Conservation (phyloP, 345 rosid species). For the Arabis alpina region DNA sequence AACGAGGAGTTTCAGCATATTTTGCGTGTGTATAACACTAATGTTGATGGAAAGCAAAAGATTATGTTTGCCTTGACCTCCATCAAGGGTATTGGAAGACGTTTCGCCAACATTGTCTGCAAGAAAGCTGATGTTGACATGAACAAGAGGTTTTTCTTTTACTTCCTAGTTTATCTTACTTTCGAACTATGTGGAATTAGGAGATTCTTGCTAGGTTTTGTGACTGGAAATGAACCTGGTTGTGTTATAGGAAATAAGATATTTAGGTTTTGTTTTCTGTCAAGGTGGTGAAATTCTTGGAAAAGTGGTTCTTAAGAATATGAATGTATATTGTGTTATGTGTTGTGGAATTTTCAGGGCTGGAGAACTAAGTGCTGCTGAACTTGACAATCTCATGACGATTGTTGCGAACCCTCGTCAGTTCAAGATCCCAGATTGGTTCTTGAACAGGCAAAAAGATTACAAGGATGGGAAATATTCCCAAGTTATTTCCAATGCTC, state of each 20-base stretch:
- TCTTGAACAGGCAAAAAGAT: conserved; percentile 87
- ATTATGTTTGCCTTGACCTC: conserved; percentile 93
- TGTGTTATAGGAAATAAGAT: too few species aligned
- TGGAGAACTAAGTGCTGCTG: conserved; percentile 75
- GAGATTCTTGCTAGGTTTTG: too few species aligned
- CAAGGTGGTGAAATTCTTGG: too few species aligned
- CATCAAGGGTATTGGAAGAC: conserved; percentile 89
- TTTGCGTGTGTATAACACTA: conserved; percentile 88
- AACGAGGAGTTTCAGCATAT: conserved; percentile 93
- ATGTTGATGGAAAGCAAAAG: conserved; percentile 90
- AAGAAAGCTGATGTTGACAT: conserved; percentile 91
- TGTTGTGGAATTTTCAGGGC: conserved; percentile 48
- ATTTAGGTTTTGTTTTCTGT: too few species aligned
- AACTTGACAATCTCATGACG: conserved; percentile 73
- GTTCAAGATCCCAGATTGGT: conserved; percentile 91
- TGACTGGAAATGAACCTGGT: too few species aligned
- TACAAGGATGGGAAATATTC: conserved; percentile 88
- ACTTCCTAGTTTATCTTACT: too few species aligned
- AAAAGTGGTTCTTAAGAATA: too few species aligned
- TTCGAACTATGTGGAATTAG: too few species aligned
- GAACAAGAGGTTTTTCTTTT: conserved; percentile 64
- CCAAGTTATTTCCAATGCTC: conserved; percentile 84
- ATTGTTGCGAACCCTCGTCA: conserved; percentile 84
- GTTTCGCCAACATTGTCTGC: conserved; percentile 89
- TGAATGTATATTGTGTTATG: too few species aligned